These are phyloP conservation scores for Lodderomyces parapsilosis DNA, from an alignment of 1,139 yeast species.

Conservation along the genomic window DNA sequence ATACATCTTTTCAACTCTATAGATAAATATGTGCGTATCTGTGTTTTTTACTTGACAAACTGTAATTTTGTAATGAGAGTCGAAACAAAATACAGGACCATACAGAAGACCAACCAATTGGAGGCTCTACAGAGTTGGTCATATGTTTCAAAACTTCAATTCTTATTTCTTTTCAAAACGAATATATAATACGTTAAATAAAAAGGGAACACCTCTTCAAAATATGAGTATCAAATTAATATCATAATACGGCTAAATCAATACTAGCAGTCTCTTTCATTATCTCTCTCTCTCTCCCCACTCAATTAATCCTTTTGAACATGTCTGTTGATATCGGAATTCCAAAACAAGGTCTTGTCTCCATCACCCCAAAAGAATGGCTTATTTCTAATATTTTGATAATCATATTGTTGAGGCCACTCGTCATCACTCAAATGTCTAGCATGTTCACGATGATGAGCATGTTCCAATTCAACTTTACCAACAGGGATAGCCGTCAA, in stretches of 20 bases:
- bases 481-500: constrained; percentile 78
- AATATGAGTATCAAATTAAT: too few relatives aligned
- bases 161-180: too few relatives aligned
- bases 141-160: too few relatives aligned
- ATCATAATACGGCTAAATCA: too few relatives aligned
- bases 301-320: constrained; percentile 26
- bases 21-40: too few relatives aligned
- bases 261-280: neutral
- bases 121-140: too few relatives aligned
- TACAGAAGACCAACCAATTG: neutral
- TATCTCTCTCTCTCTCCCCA: neutral
- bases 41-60: neutral
- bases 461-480: constrained; percentile 81
- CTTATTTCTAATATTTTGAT: constrained; percentile 83
- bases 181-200: constrained; percentile 2
- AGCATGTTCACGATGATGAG: constrained; percentile 83
- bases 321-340: constrained; percentile 87
- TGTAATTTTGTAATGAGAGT: too few relatives aligned
- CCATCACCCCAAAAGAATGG: constrained; percentile 99
- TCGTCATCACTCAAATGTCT: constrained; percentile 80
- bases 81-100: neutral
- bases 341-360: constrained; percentile 97
- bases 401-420: constrained; percentile 89
- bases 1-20: constrained; percentile 72
- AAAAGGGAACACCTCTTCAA: too few relatives aligned